Evolutionary conservation across 805 yeast species (phyloP), one percentile per base, ranked within the genome.

Genomic region (Danielozyma ontarioensis): DNA sequence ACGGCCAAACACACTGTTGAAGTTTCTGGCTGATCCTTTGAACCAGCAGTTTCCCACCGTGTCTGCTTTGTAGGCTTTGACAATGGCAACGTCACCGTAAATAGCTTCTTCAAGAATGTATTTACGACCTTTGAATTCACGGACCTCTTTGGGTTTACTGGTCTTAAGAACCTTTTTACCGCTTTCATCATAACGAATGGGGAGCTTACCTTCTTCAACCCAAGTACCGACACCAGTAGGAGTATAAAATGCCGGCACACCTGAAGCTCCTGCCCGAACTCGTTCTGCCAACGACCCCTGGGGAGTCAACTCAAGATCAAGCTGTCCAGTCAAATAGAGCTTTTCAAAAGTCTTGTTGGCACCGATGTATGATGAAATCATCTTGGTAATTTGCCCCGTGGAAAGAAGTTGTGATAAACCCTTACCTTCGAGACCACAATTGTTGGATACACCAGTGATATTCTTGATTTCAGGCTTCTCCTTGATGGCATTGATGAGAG

Each of bases 251-350:
- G 75, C 76, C 2, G 76, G 76, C 13, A 68, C 54, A 7, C 76
- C 75, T 2, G 74, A 59, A 7, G 62, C 72, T 8, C 68, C 75
- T 11, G 76, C 75, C 17, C 74, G 52, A 14, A 61, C 55, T 29
- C 70, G 54, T 43, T 71, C 77, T 8, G 74, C 76, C 17, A 71
- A 48, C n/a, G 70, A 68, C 3, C 77, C 77, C 42, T 71, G 77
- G 3, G 77, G 77, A 13, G 69, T 62, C 30, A 71, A 51, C 42
- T 71, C 76, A 32, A 71, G 51, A 38, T 67, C 72, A 27, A 71
- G 52, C 31, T 59, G 41, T 10, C 76, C 77, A 15, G 57, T 51
- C 29, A 68, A 52, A 41, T 62, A 71, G 42, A 60, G 42, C 28
- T 48, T 45, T 39, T 66, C 68, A 36, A 70, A 64, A 2, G 61